phyloP scores from a whole-genome alignment of 192 early-diverging fungal genomes.

The Cetraspora pellucida region DNA sequence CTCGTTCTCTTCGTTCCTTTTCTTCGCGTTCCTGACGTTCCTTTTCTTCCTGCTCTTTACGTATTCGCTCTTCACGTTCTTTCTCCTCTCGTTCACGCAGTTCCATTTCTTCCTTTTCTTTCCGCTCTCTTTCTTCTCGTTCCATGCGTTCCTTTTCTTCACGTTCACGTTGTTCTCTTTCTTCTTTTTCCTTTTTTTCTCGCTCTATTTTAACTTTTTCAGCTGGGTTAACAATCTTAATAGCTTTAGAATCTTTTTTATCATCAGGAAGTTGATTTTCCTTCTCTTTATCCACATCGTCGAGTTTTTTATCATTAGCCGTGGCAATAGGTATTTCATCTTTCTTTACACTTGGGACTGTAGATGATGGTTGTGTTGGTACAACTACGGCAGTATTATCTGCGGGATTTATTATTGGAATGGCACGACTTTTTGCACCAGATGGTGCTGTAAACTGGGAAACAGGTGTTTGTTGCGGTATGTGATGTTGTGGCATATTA shows the following conservation, averaged over 20 bases:
- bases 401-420: slow-evolving; percentile 13
- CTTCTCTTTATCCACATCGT: slow-evolving; percentile 15
- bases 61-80: slow-evolving; percentile 38
- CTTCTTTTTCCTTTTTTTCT: slow-evolving; percentile 38
- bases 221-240: slow-evolving; percentile 58
- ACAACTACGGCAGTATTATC: not conserved
- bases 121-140: slow-evolving; percentile 35
- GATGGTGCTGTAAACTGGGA: not conserved
- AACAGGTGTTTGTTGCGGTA: not conserved
- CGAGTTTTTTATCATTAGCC: not conserved
- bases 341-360: slow-evolving; percentile 1
- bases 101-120: slow-evolving; percentile 38
- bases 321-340: not conserved
- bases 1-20: slow-evolving; percentile 22
- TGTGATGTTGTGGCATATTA: not conserved
- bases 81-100: slow-evolving; percentile 36
- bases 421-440: not conserved
- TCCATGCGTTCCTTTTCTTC: slow-evolving; percentile 52
- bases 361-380: not conserved
- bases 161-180: slow-evolving; percentile 33
- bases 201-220: slow-evolving; percentile 33
- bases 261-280: not conserved
- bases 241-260: slow-evolving; percentile 34
- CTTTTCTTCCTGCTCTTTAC: slow-evolving; percentile 39
- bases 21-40: slow-evolving; percentile 31